Evolutionary conservation across 331 rosid species (phyloP).

Genomic region (Erythrophleum ivorense): DNA sequence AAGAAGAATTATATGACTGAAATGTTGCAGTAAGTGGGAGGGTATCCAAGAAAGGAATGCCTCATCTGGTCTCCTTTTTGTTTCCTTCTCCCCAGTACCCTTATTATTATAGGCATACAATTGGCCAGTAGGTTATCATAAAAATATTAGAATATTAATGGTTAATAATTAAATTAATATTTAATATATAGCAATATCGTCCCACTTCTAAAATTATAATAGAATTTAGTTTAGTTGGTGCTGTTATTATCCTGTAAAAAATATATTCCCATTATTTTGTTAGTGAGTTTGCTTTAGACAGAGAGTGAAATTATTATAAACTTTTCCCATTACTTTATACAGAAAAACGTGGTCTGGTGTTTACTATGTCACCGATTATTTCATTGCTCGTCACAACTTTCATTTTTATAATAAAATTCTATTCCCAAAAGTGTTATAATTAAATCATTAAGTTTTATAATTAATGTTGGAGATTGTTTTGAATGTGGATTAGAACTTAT

Average conservation of each 20-base stretch:
- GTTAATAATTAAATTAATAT: neutral
- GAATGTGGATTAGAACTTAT: too few species aligned
- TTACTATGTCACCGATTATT: neutral
- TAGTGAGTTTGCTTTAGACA: neutral
- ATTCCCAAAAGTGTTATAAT: too few species aligned
- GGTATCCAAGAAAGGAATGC: too few species aligned
- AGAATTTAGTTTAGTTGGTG: too few species aligned
- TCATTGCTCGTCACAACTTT: neutral
- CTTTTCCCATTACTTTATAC: neutral
- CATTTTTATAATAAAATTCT: too few species aligned
- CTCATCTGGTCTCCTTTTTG: neutral
- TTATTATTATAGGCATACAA: too few species aligned
- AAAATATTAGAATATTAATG: neutral
- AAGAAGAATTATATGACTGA: neutral
- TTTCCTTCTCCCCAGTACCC: too few species aligned
- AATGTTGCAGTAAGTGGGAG: neutral
- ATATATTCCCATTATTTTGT: neutral
- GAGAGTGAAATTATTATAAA: neutral
- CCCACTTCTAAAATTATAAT: too few species aligned
- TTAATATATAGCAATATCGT: too few species aligned
- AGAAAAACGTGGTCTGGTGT: neutral
- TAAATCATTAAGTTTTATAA: too few species aligned
- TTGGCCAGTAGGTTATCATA: neutral
- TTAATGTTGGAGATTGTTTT: too few species aligned
- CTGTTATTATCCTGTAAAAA: too few species aligned